Percentiles rank a stretch among this genome's conserved stretches.
phyloP scores from a whole-genome alignment of 164 flowering plant species.

The Liriodendron chinense region DNA sequence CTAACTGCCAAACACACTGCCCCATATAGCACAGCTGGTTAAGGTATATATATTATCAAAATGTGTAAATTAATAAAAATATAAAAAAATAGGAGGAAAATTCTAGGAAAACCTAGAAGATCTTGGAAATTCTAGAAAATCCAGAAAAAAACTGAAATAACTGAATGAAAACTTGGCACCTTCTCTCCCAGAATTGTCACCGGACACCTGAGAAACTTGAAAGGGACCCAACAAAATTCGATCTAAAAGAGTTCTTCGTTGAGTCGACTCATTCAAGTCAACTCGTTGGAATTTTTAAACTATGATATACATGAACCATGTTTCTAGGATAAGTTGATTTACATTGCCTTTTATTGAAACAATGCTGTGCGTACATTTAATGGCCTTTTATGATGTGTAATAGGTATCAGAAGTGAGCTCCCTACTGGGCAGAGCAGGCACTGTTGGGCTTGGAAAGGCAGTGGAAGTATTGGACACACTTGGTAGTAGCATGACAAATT shows the following conservation, averaged over 20 bases:
- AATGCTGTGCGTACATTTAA: not conserved
- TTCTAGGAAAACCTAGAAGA: too few relatives aligned
- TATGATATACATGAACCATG: not conserved
- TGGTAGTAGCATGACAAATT: slow-evolving; percentile 88
- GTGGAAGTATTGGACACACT: slow-evolving; percentile 89
- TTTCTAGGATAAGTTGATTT: not conserved
- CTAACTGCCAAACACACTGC: too few relatives aligned
- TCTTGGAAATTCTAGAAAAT: too few relatives aligned
- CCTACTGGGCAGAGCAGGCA: slow-evolving; percentile 79
- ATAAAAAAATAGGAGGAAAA: too few relatives aligned
- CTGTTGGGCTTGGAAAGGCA: slow-evolving; percentile 82
- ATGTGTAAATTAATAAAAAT: too few relatives aligned
- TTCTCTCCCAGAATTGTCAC: too few relatives aligned
- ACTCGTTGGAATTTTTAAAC: not conserved
- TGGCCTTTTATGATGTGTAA: not conserved
- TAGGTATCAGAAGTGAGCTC: slow-evolving; percentile 82
- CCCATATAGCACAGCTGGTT: too few relatives aligned
- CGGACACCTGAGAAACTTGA: too few relatives aligned
- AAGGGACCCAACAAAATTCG: not conserved
- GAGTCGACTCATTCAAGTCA: not conserved
- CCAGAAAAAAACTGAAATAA: too few relatives aligned
- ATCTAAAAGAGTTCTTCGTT: not conserved
- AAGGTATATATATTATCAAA: too few relatives aligned
- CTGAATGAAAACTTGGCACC: too few relatives aligned
- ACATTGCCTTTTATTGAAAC: not conserved